phyloP scores from a whole-genome alignment of 73 alveolate species.

The Blepharisma japonicum region DNA sequence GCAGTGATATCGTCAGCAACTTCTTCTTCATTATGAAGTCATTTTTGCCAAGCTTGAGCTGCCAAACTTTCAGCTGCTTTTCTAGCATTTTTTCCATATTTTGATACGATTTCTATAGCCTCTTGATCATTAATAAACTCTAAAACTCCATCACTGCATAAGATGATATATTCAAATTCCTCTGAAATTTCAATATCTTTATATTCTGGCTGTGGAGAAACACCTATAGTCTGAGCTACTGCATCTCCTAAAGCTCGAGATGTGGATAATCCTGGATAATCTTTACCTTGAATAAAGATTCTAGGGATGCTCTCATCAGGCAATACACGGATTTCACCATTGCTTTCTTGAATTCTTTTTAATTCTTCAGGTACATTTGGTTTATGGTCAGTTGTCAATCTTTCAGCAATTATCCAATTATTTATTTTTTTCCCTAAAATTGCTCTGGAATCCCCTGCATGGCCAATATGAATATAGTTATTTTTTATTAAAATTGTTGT shows the following conservation, averaged over 20 bases:
- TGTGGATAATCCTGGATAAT: background rate
- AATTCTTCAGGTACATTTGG: background rate
- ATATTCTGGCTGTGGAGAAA: background rate
- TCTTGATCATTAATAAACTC: background rate
- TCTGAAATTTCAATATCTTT: background rate
- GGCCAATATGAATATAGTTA: background rate
- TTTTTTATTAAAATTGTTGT: background rate
- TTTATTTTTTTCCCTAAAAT: background rate
- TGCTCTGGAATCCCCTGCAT: background rate
- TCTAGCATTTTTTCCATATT: background rate
- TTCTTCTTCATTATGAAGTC: background rate
- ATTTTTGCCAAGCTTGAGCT: background rate
- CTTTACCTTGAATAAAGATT: background rate
- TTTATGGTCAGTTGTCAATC: background rate
- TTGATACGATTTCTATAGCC: background rate
- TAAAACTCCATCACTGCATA: background rate
- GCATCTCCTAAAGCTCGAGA: background rate
- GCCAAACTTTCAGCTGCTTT: background rate
- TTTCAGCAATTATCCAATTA: background rate
- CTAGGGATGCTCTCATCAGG: background rate
- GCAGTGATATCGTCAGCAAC: constrained; percentile 2
- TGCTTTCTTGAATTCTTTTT: background rate
- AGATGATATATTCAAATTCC: background rate
- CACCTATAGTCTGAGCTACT: background rate
- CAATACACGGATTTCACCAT: background rate